phyloP scores from a whole-genome alignment of 176 grass and related monocot species.

The Raddia distichophylla region DNA sequence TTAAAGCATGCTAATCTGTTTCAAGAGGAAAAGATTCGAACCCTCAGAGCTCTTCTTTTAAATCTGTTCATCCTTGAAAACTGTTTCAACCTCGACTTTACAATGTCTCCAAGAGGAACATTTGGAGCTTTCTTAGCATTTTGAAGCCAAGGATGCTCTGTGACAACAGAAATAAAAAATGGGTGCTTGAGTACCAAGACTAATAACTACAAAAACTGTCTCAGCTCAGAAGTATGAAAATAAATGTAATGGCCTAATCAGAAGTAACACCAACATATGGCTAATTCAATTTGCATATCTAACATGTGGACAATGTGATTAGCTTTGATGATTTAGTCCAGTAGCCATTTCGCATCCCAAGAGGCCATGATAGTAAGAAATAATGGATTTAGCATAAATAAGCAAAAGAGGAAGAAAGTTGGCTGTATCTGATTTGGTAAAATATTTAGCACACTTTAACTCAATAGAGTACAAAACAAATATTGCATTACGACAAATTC shows the following conservation, averaged over 20 bases:
- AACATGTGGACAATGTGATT: background rate
- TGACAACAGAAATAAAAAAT: constrained; percentile 18
- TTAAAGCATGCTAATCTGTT: background rate
- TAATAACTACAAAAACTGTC: background rate
- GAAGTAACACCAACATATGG: background rate
- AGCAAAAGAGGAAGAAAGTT: constrained; percentile 26
- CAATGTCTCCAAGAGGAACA: constrained; percentile 98
- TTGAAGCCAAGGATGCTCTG: constrained; percentile 98
- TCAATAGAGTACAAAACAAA: background rate
- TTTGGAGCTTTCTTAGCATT: constrained; percentile 99
- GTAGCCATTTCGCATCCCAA: background rate
- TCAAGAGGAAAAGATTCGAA: constrained; percentile 37
- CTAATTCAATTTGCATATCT: background rate
- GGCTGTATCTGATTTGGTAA: constrained; percentile 12
- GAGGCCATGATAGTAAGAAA: background rate
- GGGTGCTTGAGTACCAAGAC: background rate
- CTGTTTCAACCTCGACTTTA: constrained; percentile 98
- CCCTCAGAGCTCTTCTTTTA: constrained; percentile 96
- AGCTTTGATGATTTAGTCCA: background rate
- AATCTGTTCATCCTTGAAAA: constrained; percentile 99
- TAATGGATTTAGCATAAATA: background rate
- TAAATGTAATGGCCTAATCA: background rate
- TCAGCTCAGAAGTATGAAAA: background rate
- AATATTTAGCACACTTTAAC: background rate
- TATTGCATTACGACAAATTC: background rate